Percentiles rank a stretch among this genome's conserved stretches.
phyloP scores from a whole-genome alignment of 495 filamentous ascomycete genomes.

The Durotheca rogersii region DNA sequence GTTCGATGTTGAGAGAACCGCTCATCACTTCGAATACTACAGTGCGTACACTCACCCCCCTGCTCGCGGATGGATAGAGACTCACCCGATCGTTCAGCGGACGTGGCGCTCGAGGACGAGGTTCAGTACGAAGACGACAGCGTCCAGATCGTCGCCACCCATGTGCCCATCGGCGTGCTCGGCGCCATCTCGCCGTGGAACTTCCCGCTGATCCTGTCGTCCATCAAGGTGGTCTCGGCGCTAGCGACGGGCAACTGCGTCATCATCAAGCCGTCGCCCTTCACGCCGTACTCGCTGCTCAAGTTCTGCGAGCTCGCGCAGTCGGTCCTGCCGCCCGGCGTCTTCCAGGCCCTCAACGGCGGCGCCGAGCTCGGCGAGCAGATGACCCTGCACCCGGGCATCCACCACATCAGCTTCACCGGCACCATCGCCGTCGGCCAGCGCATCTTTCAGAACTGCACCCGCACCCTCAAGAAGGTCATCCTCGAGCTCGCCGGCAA shows the following conservation, averaged over 20 bases:
- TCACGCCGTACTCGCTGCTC: conserved; percentile 67
- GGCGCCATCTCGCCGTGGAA: conserved; percentile 64
- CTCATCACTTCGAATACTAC: conserved; percentile 36
- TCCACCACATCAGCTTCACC: conserved; percentile 71
- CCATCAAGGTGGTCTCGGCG: conserved; percentile 56
- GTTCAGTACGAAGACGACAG: conserved; percentile 54
- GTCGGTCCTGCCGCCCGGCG: conserved; percentile 62
- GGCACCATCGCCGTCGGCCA: conserved; percentile 66
- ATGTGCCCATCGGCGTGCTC: conserved; percentile 55
- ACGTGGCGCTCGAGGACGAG: conserved; percentile 44
- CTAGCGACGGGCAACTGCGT: conserved; percentile 62
- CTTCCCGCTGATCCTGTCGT: conserved; percentile 59
- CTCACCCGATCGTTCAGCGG: conserved; percentile 24
- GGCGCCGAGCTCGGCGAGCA: conserved; percentile 62
- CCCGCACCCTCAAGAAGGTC: conserved; percentile 60
- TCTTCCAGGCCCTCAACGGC: conserved; percentile 67
- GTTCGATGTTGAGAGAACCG: conserved; percentile 28
- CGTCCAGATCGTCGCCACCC: conserved; percentile 47
- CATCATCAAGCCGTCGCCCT: conserved; percentile 64
- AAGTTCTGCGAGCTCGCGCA: conserved; percentile 64
- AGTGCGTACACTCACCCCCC: conserved; percentile 10
- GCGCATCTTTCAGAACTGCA: conserved; percentile 59
- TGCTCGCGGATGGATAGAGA: background rate
- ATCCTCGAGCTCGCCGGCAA: conserved; percentile 63
- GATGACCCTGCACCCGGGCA: conserved; percentile 57